Conservation (phyloP, 768 basidiomycete genomes). For the Phylloporus rhodoxanthus region DNA sequence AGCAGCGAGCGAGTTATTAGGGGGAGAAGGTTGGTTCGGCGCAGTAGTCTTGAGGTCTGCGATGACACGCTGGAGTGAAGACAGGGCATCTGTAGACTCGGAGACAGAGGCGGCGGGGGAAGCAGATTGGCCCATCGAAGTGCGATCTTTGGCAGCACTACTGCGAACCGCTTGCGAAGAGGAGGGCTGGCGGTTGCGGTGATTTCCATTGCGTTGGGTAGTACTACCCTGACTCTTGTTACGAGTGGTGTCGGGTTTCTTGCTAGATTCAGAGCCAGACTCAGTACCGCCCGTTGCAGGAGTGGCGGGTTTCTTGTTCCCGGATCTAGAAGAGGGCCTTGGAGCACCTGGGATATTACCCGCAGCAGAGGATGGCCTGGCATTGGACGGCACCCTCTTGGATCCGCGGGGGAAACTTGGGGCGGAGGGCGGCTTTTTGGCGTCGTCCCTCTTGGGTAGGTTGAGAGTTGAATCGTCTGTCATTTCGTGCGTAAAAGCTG, state of each 20-base stretch:
- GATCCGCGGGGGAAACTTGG: conserved; percentile 48
- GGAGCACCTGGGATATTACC: conserved; percentile 42
- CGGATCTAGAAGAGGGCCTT: conserved; percentile 59
- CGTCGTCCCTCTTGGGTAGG: conserved; percentile 62
- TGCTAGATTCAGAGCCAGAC: conserved; percentile 70
- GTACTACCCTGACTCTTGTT: conserved; percentile 49
- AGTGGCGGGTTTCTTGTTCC: conserved; percentile 51
- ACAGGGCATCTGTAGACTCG: conserved; percentile 74
- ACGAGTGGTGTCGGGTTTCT: conserved; percentile 49
- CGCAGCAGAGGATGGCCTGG: conserved; percentile 37
- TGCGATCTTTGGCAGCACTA: conserved; percentile 42
- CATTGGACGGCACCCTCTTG: conserved; percentile 50
- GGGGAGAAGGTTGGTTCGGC: conserved; percentile 40
- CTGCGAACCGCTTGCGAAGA: conserved; percentile 54
- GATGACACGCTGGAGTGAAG: conserved; percentile 88
- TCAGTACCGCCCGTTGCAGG: conserved; percentile 42
- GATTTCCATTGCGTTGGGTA: conserved; percentile 39
- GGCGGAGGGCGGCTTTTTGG: conserved; percentile 48
- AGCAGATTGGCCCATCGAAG: conserved; percentile 35
- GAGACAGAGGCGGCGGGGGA: conserved; percentile 44
- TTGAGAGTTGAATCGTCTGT: conserved; percentile 63
- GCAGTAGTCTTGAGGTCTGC: conserved; percentile 87
- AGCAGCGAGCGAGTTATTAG: conserved; percentile 35
- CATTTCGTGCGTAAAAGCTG: conserved; percentile 73
- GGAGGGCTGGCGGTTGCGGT: conserved; percentile 56